Percentiles rank a stretch among this genome's conserved stretches.
These are phyloP conservation scores for Phaseolus coccineus DNA, from an alignment of 331 rosid genomes.

Conservation along the genomic window DNA sequence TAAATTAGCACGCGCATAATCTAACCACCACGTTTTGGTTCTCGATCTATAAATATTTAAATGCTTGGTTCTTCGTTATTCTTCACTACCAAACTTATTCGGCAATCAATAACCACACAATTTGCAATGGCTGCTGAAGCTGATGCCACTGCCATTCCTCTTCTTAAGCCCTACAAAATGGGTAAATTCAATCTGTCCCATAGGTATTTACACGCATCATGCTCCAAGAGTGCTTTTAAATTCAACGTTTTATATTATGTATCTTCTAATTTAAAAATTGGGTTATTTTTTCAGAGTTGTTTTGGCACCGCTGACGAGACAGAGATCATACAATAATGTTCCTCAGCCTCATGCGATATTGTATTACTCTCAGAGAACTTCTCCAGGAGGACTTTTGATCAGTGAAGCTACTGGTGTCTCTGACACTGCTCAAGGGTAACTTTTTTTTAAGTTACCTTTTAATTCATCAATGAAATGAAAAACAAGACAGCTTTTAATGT, in stretches of 20 bases:
- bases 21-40: background rate
- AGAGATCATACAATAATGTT: constrained; percentile 18
- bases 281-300: constrained; percentile 1
- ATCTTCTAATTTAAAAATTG: background rate
- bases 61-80: background rate
- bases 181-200: constrained; percentile 32
- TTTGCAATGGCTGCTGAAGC: background rate
- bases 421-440: constrained; percentile 61
- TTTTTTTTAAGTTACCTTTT: background rate
- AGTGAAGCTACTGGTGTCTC: constrained; percentile 61
- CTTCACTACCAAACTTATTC: no score
- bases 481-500: background rate
- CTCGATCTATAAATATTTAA: background rate
- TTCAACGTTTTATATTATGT: background rate
- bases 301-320: constrained; percentile 33
- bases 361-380: constrained; percentile 37
- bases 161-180: constrained; percentile 36
- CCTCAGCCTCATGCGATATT: constrained; percentile 27
- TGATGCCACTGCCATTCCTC: background rate
- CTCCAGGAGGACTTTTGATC: constrained; percentile 36
- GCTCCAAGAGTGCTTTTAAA: background rate
- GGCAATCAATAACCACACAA: background rate
- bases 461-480: background rate
- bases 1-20: background rate
- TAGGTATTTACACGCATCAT: background rate